Evolutionary conservation across 176 grass and related monocot genomes (phyloP).

Genomic region (Cenchrus americanus): DNA sequence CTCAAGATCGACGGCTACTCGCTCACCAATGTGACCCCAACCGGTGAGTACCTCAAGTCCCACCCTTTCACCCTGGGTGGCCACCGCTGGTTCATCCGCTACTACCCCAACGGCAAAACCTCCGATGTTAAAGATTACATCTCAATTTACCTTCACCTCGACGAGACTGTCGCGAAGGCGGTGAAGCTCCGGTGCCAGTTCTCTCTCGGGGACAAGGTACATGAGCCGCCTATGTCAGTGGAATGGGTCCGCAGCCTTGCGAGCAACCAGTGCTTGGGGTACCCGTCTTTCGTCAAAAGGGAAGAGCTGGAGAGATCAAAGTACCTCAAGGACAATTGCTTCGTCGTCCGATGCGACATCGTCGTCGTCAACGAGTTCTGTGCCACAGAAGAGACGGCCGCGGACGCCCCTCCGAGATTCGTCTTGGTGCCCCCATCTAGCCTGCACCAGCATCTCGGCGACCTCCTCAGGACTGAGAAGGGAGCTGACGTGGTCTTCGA

Average conservation of each 20-base stretch:
- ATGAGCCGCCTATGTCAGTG: background rate
- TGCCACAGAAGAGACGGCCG: no score
- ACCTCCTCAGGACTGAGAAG: constrained; percentile 36
- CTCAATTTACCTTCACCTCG: constrained; percentile 10
- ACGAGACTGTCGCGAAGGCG: background rate
- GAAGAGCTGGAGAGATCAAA: constrained; percentile 1
- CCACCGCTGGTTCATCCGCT: no score
- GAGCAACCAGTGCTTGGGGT: background rate
- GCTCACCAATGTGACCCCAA: background rate
- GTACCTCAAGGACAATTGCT: constrained; percentile 25
- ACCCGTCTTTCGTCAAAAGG: background rate
- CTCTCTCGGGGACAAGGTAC: background rate
- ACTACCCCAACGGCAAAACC: no score
- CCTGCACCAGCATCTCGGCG: constrained; percentile 37
- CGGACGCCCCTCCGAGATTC: background rate
- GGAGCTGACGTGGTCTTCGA: constrained; percentile 45
- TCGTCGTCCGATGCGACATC: background rate
- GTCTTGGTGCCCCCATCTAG: constrained; percentile 25
- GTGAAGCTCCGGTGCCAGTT: background rate
- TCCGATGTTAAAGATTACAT: background rate
- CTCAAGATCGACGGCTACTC: constrained; percentile 30
- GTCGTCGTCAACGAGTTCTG: background rate
- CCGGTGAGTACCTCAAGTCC: constrained; percentile 10
- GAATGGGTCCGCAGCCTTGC: rapidly evolving
- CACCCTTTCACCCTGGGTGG: no score